phyloP scores from a whole-genome alignment of 2,329 filamentous ascomycete species.

The Trichoderma polysporum region DNA sequence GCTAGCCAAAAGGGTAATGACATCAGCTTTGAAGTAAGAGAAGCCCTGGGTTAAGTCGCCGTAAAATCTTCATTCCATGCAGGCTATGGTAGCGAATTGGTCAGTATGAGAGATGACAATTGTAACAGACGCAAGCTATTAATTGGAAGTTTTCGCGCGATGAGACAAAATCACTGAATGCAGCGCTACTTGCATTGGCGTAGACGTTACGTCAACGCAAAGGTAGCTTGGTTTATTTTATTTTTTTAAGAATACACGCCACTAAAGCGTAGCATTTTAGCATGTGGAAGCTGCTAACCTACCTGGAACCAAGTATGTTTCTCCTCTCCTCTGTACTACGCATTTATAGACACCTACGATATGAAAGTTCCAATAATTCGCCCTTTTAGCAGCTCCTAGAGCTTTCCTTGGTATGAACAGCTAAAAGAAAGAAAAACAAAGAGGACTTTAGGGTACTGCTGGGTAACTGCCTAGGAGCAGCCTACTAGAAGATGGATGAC shows the following conservation, averaged over 20 bases:
- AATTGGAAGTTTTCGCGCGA: constrained; percentile 1
- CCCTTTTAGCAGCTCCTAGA: not conserved
- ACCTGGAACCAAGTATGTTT: not conserved
- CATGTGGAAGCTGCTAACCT: not conserved
- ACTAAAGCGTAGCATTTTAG: not conserved
- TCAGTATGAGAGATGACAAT: not conserved
- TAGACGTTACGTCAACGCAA: constrained; percentile 16
- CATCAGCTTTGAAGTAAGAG: not conserved
- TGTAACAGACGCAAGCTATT: not conserved
- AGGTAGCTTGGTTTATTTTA: not conserved
- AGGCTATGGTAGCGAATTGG: constrained; percentile 2
- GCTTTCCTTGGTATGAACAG: not conserved
- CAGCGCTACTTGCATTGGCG: constrained; percentile 12
- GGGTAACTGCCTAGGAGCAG: not conserved
- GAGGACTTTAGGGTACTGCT: not conserved
- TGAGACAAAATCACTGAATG: not conserved
- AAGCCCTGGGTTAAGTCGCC: not conserved
- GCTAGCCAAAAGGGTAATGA: not conserved
- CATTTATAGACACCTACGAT: too few species aligned
- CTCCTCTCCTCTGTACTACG: not conserved
- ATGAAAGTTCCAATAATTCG: too few species aligned
- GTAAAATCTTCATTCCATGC: not conserved
- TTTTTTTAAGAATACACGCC: not conserved
- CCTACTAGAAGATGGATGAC: not conserved
- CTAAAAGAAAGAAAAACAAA: not conserved